Evolutionary conservation across 495 filamentous ascomycete species (phyloP).

Genomic region (Neurospora sublineolata): DNA sequence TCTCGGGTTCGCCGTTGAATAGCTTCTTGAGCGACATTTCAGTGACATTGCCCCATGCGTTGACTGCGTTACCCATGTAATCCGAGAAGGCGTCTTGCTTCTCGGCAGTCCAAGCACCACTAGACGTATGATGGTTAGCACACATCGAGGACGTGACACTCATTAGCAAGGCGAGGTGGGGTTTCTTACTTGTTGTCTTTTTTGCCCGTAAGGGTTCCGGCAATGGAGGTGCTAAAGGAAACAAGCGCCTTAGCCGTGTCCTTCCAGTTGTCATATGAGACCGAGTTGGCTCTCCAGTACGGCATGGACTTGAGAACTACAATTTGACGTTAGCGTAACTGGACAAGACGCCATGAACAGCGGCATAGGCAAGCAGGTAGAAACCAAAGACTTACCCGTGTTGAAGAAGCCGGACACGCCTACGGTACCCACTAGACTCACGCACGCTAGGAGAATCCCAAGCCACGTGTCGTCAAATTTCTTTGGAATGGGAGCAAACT

Average conservation of each 20-base stretch:
- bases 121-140: neutral
- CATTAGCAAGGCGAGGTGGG: neutral
- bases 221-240: neutral
- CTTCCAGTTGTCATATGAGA: slow-evolving; percentile 3
- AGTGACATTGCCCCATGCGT: slow-evolving; percentile 9
- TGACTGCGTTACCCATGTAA: slow-evolving; percentile 14
- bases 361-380: neutral
- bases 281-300: neutral
- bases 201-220: neutral
- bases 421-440: slow-evolving; percentile 1
- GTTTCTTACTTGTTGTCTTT: neutral
- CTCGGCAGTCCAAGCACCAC: slow-evolving; percentile 4
- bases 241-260: slow-evolving; percentile 5
- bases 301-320: neutral
- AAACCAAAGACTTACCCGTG: neutral
- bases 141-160: neutral
- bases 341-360: neutral
- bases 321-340: neutral
- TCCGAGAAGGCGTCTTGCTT: slow-evolving; percentile 10
- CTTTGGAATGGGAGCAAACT: slow-evolving; percentile 20
- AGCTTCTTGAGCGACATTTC: slow-evolving; percentile 1
- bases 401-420: neutral
- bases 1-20: slow-evolving; percentile 12
- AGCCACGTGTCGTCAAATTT: slow-evolving; percentile 11
- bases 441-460: slow-evolving; percentile 10